Evolutionary conservation across 495 filamentous ascomycete genomes (phyloP).

Genomic region (Xylaria scruposa): DNA sequence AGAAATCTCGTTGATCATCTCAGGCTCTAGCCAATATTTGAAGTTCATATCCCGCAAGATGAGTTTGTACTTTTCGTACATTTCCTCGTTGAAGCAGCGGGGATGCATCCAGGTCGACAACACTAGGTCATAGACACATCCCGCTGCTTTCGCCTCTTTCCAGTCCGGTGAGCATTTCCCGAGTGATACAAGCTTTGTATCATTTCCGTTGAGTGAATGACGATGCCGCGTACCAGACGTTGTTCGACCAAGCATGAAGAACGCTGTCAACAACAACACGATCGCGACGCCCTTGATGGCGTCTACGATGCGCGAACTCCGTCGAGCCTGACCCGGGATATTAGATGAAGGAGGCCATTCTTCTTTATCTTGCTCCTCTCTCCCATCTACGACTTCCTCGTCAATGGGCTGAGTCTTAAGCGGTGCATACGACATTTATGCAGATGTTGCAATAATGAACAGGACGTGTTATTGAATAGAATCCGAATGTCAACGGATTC

Average conservation of each 20-base stretch:
- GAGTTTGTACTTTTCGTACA: constrained; percentile 14
- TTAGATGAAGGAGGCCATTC: constrained; percentile 11
- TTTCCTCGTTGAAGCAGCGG: constrained; percentile 12
- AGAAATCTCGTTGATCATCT: constrained; percentile 18
- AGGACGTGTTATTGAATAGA: background rate
- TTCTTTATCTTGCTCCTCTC: background rate
- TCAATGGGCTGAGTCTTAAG: constrained; percentile 6
- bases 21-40: constrained; percentile 10
- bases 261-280: constrained; percentile 1
- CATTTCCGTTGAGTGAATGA: constrained; percentile 12
- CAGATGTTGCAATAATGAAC: background rate
- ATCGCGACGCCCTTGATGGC: constrained; percentile 18
- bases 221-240: background rate
- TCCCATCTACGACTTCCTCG: background rate
- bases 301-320: background rate
- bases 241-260: constrained; percentile 17
- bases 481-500: background rate
- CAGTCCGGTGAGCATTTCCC: constrained; percentile 17
- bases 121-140: constrained; percentile 14
- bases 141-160: constrained; percentile 13
- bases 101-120: constrained; percentile 17
- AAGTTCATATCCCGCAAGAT: constrained; percentile 12
- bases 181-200: constrained; percentile 11
- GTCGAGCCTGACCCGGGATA: background rate
- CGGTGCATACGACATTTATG: constrained; percentile 4